Evolutionary conservation across 116 monocot species (phyloP), one percentile per base, ranked within the genome.

Genomic region (Posidonia oceanica): DNA sequence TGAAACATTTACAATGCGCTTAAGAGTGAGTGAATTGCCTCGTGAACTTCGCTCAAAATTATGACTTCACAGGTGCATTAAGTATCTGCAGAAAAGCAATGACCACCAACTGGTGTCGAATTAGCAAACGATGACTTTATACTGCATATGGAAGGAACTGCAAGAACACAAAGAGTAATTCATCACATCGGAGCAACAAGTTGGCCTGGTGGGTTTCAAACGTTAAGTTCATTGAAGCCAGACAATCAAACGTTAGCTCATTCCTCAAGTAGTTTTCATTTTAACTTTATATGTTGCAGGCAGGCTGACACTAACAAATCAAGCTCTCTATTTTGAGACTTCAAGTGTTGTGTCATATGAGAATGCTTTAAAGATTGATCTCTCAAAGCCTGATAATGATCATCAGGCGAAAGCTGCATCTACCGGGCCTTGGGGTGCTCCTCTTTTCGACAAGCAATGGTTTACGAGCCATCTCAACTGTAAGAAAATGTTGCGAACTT

Each of bases 381-480:
- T 95, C 42, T 83, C 84, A 13, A 79, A 61, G 37, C 54, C 71
- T n/a, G 63, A 70, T 60, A 52, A 75, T 21, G 81, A 79, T 74
- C 86, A 88, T 70, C 80, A 81, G 80, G 79, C 88, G 41, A 88
- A 69, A 66, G 36, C 88, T 36, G 75, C 81, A 75, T 86, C 88
- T 0, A 95, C 95, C 10, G 91, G 95, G 14, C 95, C 95, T 67
- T 95, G 82, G 82, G 95, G 95, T 52, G 88, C 86, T 52, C 88
- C 95, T 0, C 76, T 95, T 22, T 88, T 84, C 57, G 91, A 95
- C 60, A 91, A 77, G 91, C 91, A 21, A 83, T 95, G 11, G 53
- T 65, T 61, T 88, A 81, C 14, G 83, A 81, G 61, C 86, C 91
- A 13, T 70, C 83, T 29, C 64, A 81, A 62, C 57, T 88, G 95